Evolutionary conservation across 2,329 filamentous ascomycete species (phyloP), one percentile per base, ranked within the genome.

Genomic region (Aureobasidium uvarum): DNA sequence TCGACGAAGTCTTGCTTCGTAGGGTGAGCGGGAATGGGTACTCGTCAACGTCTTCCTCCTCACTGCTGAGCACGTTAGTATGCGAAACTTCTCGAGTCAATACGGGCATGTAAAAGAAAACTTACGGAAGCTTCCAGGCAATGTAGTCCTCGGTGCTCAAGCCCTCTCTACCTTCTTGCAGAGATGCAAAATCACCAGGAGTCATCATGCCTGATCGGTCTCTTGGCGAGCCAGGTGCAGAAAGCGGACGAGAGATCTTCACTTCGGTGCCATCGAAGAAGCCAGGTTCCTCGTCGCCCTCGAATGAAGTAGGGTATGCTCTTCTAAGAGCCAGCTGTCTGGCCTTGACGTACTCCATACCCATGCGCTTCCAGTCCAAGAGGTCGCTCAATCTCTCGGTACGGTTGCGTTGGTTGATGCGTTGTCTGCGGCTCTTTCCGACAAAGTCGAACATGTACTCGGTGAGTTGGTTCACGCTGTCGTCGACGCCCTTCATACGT

Each of bases 291-390:
- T 93, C 90, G 63, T 87, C 85, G 50, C 83, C 83, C 52, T 86
- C 84, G 76, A 96, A 99, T 3, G 92, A 94, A 62, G 84, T 83
- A 58, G 95, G 94, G 77, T 98, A 99, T 23, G 95, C 95, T 77
- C 95, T 86, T 72, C 95, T 85, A 69, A 99, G 82, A 28, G 95
- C 95, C 73, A 99, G 80, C 77, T 98, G 95, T 56, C 95, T 87
- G 39, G 95, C 95, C 83, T 98, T 99, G 80, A 97, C 92, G 75
- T 99, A 99, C 79, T 99, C 95, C 88, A 98, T 89, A 25, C 95
- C 95, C 95, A 99, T 99, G 58, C 95, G 86, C 85, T 98, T 98
- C 95, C 95, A 99, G 80, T 99, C 95, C 46, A 99, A 84, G 67
- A 99, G 83, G 76, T 99, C 95, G 74, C 92, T 96, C 64, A 99